Percentiles rank a stretch among this genome's conserved stretches.
Evolutionary conservation across 108 stramenopile genomes (phyloP).

Genomic region (Skeletonema costatum): DNA sequence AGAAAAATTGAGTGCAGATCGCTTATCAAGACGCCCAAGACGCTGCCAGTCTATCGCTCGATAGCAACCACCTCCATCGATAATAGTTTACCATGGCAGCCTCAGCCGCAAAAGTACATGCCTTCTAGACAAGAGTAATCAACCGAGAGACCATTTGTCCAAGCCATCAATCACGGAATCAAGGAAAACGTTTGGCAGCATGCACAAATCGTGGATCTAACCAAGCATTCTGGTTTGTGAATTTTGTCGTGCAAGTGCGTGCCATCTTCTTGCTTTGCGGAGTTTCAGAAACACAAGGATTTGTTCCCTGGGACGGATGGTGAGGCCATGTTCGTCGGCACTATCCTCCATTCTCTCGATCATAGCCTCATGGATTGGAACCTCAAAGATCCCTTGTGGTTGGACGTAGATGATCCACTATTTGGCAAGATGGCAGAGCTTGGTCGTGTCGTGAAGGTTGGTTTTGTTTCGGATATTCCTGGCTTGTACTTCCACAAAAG

Average conservation of each 20-base stretch:
- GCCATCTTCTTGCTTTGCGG: slow-evolving; percentile 33
- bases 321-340: slow-evolving; percentile 42
- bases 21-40: too few relatives aligned
- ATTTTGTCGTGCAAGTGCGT: slow-evolving; percentile 31
- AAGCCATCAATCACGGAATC: slow-evolving; percentile 28
- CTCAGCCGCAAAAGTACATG: too few relatives aligned
- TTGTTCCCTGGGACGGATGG: slow-evolving; percentile 35
- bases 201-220: slow-evolving; percentile 27
- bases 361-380: slow-evolving; percentile 51
- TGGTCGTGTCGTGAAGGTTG: slow-evolving; percentile 35
- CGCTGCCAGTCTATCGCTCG: too few relatives aligned
- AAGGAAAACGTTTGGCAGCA: slow-evolving; percentile 20
- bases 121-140: too few relatives aligned
- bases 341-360: slow-evolving; percentile 37
- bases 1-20: too few relatives aligned
- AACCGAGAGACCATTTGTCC: neutral
- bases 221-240: slow-evolving; percentile 31
- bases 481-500: neutral
- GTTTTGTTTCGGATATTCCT: slow-evolving; percentile 45
- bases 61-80: too few relatives aligned
- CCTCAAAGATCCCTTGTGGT: slow-evolving; percentile 39
- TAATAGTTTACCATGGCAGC: too few relatives aligned
- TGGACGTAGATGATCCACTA: slow-evolving; percentile 24
- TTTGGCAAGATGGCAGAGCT: slow-evolving; percentile 53
- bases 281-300: slow-evolving; percentile 31